Evolutionary conservation across 164 flowering plant genomes (phyloP).

Genomic region (Umbilicus rupestris): DNA sequence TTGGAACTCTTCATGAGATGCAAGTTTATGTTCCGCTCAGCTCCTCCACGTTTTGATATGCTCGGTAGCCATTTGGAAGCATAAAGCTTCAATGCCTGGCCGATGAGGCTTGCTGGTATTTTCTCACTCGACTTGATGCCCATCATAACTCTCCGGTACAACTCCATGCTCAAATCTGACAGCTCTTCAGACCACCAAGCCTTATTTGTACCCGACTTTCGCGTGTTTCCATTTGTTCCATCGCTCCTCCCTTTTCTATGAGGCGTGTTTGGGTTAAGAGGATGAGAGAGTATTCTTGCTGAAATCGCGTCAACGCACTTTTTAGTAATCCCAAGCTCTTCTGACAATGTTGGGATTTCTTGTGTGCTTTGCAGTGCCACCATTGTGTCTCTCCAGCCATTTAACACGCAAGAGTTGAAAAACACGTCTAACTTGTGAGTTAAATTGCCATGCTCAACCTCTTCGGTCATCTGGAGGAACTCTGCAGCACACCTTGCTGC

Average conservation of each 20-base stretch:
- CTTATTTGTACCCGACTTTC: slow-evolving; percentile 15
- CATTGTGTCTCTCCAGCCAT: slow-evolving; percentile 84
- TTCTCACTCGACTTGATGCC: slow-evolving; percentile 67
- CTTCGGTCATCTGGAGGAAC: slow-evolving; percentile 74
- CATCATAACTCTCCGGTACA: slow-evolving; percentile 72
- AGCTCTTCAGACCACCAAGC: slow-evolving; percentile 95
- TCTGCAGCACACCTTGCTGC: slow-evolving; percentile 69
- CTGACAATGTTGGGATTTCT: slow-evolving; percentile 54
- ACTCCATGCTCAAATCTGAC: slow-evolving; percentile 67
- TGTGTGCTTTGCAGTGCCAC: slow-evolving; percentile 41
- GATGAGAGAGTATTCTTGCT: slow-evolving; percentile 54
- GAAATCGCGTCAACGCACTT: slow-evolving; percentile 64
- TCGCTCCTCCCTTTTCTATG: slow-evolving; percentile 47
- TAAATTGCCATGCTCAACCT: slow-evolving; percentile 59
- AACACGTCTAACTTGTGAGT: slow-evolving; percentile 59
- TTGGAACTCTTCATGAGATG: slow-evolving; percentile 20
- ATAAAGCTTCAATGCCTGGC: slow-evolving; percentile 70
- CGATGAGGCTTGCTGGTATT: slow-evolving; percentile 51
- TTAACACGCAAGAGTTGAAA: slow-evolving; percentile 69
- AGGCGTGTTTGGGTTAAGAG: slow-evolving; percentile 46
- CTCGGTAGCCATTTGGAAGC: slow-evolving; percentile 74
- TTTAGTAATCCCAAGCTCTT: slow-evolving; percentile 58
- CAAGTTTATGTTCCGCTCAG: slow-evolving; percentile 10
- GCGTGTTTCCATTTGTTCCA: slow-evolving; percentile 28
- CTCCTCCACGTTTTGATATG: slow-evolving; percentile 36